A percentile compares a stretch with the other conserved stretches of the same genome.
phyloP scores from a whole-genome alignment of 805 yeast species.

The Soucietia sequanensis region DNA sequence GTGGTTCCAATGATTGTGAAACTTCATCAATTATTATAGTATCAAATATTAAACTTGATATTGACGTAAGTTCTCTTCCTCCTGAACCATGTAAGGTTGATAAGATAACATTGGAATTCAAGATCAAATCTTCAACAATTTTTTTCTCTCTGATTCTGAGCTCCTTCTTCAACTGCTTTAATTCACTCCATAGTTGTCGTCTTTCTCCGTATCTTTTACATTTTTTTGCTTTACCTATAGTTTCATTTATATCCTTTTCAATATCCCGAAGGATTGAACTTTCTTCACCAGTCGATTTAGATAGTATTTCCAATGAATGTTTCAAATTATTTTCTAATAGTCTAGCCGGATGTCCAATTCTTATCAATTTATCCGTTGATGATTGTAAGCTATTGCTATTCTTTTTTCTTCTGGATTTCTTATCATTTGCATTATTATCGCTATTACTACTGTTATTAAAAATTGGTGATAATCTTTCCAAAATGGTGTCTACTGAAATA shows the following conservation, averaged over 20 bases:
- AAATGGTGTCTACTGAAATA: constrained; percentile 84
- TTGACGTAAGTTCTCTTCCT: constrained; percentile 58
- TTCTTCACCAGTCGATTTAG: constrained; percentile 57
- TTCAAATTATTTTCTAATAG: constrained; percentile 56
- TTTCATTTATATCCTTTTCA: constrained; percentile 63
- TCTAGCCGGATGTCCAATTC: constrained; percentile 95
- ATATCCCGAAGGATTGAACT: constrained; percentile 58
- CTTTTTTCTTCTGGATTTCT: constrained; percentile 32
- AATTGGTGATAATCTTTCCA: constrained; percentile 61
- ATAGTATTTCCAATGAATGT: constrained; percentile 75
- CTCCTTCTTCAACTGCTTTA: constrained; percentile 70
- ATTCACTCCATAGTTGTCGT: constrained; percentile 62
- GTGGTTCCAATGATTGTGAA: constrained; percentile 91
- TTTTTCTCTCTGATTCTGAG: constrained; percentile 63
- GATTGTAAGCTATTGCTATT: constrained; percentile 17
- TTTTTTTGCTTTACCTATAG: constrained; percentile 57
- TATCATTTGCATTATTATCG: constrained; percentile 5
- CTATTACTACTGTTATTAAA: constrained; percentile 14
- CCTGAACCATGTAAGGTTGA: constrained; percentile 90
- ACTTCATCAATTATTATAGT: constrained; percentile 92
- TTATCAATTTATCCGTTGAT: constrained; percentile 46
- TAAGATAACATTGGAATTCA: constrained; percentile 65
- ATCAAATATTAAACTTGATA: constrained; percentile 53
- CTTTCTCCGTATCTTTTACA: constrained; percentile 64
- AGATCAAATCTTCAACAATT: constrained; percentile 56